Evolutionary conservation across 2,329 filamentous ascomycete species (phyloP).

Genomic region (Talaromyces verruculosus): DNA sequence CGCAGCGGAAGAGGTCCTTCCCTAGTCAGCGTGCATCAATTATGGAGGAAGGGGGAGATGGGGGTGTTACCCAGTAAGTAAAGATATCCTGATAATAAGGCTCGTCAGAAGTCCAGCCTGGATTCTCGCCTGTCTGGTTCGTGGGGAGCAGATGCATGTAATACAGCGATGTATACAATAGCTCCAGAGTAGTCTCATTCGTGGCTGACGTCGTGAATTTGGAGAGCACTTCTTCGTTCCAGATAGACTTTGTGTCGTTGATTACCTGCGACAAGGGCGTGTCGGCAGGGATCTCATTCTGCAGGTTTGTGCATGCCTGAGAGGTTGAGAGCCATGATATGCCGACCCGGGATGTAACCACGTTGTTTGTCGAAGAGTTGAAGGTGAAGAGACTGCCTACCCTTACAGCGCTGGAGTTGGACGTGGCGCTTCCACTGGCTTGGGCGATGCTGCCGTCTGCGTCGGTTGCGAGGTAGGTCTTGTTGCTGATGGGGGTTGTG

Average conservation of each 20-base stretch:
- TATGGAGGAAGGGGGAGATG: conserved; percentile 56
- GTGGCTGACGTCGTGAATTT: conserved; percentile 68
- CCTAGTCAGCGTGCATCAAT: background rate
- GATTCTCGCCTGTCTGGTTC: conserved; percentile 73
- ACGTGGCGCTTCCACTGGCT: conserved; percentile 32
- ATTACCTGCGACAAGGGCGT: conserved; percentile 60
- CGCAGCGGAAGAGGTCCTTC: conserved; percentile 65
- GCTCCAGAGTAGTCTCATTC: conserved; percentile 56
- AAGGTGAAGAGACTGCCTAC: conserved; percentile 56
- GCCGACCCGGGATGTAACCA: conserved; percentile 60
- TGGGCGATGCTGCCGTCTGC: conserved; percentile 32
- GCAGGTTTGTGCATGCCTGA: conserved; percentile 67
- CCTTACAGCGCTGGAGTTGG: conserved; percentile 48
- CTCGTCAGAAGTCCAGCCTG: conserved; percentile 63
- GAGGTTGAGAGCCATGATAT: conserved; percentile 69
- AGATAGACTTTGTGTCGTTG: conserved; percentile 55
- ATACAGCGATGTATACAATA: conserved; percentile 68
- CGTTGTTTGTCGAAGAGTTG: conserved; percentile 29
- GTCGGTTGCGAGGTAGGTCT: conserved; percentile 31
- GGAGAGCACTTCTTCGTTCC: conserved; percentile 68
- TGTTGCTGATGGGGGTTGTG: conserved; percentile 32
- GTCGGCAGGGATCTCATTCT: conserved; percentile 65
- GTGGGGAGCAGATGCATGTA: conserved; percentile 71
- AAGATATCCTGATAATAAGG: conserved; percentile 73
- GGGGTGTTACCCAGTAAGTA: conserved; percentile 57